Evolutionary conservation across 805 yeast species (phyloP).

Genomic region (Metschnikowia hibisci): DNA sequence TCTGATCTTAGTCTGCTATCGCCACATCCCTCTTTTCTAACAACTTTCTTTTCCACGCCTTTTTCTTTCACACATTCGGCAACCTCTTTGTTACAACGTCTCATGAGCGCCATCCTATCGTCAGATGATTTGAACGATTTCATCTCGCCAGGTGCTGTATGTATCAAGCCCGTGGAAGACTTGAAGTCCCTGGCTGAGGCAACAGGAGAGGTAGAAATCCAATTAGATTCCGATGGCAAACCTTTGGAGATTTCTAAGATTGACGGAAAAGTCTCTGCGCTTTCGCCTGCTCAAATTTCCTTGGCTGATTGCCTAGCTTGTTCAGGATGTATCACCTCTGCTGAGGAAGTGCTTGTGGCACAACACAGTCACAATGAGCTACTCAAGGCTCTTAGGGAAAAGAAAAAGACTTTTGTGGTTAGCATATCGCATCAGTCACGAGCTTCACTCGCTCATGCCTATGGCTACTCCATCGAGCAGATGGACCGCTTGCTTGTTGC

Average conservation of each 20-base stretch:
- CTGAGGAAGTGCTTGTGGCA: slow-evolving; percentile 91
- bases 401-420: slow-evolving; percentile 49
- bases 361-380: slow-evolving; percentile 86
- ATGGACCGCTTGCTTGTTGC: slow-evolving; percentile 61
- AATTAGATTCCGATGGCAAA: slow-evolving; percentile 53
- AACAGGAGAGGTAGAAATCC: slow-evolving; percentile 42
- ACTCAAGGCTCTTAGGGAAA: slow-evolving; percentile 49
- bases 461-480: slow-evolving; percentile 45
- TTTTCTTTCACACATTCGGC: neutral
- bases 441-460: slow-evolving; percentile 74
- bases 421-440: slow-evolving; percentile 85
- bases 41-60: neutral
- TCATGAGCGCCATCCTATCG: slow-evolving; percentile 83
- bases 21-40: too few relatives aligned
- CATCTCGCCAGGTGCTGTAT: slow-evolving; percentile 90
- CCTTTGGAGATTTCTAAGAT: slow-evolving; percentile 67
- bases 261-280: slow-evolving; percentile 46
- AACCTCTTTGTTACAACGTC: neutral
- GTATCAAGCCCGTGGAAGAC: slow-evolving; percentile 78
- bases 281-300: slow-evolving; percentile 82
- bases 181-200: slow-evolving; percentile 22
- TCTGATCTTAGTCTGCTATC: neutral
- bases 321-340: slow-evolving; percentile 94
- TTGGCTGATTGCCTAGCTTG: slow-evolving; percentile 94
- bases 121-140: slow-evolving; percentile 93